Evolutionary conservation across 78 protist species (phyloP).

Genomic region (Protostelium mycophagum): DNA sequence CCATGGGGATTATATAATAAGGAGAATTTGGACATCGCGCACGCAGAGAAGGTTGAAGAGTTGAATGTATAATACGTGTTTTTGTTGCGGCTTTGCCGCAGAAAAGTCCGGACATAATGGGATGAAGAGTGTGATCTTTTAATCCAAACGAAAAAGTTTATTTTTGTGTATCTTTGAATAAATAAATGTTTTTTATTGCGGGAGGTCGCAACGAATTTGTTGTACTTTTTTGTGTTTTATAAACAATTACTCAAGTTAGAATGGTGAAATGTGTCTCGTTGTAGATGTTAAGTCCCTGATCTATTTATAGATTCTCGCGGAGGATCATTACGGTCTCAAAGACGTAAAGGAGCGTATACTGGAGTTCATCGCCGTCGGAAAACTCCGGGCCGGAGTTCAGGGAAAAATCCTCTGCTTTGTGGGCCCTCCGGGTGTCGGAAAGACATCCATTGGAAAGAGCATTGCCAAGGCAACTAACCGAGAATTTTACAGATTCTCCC

Average conservation of each 20-base stretch:
- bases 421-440: conserved; percentile 95
- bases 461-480: conserved; percentile 70
- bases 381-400: conserved; percentile 58
- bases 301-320: conserved; percentile 33
- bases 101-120: no score
- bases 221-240: background rate
- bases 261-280: no score
- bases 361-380: conserved; percentile 89
- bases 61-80: no score
- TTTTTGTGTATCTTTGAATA: background rate
- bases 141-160: no score
- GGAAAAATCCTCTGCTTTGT: conserved; percentile 92
- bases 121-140: no score
- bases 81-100: no score
- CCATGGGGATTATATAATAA: conserved; percentile 81
- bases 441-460: conserved; percentile 87
- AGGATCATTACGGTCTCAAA: conserved; percentile 86
- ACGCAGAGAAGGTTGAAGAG: background rate
- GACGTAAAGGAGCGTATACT: conserved; percentile 92
- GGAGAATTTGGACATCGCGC: conserved; percentile 59
- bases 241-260: background rate
- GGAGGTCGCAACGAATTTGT: no score
- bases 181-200: no score
- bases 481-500: conserved; percentile 86
- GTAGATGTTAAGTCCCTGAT: conserved; percentile 9